These are phyloP conservation scores for Carex cristatella DNA, from an alignment of 176 grass and related monocot species.

Conservation along the genomic window DNA sequence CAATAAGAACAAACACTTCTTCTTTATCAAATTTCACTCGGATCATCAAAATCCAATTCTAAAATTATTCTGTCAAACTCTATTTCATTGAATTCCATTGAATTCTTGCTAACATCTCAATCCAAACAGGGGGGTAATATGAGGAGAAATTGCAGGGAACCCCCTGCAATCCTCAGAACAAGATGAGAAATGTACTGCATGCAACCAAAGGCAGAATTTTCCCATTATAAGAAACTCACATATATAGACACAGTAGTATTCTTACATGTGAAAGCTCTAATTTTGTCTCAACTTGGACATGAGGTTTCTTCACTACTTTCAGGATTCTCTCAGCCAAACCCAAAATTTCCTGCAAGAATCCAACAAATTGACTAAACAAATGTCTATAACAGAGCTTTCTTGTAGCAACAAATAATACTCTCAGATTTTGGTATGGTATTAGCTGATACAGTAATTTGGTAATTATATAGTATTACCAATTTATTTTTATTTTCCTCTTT, in stretches of 20 bases:
- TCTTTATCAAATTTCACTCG: too few relatives aligned
- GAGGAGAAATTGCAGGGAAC: background rate
- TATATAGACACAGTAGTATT: constrained; percentile 2
- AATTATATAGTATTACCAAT: background rate
- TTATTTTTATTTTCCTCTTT: background rate
- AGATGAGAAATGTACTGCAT: constrained; percentile 9
- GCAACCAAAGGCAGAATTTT: background rate
- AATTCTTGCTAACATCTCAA: too few relatives aligned
- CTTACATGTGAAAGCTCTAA: constrained; percentile 65
- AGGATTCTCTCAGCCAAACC: constrained; percentile 92
- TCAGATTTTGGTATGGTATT: background rate
- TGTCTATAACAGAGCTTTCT: constrained; percentile 8
- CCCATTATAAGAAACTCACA: background rate
- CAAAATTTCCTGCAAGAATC: constrained; percentile 72
- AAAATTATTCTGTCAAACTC: too few relatives aligned
- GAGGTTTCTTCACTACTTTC: constrained; percentile 52
- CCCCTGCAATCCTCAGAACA: constrained; percentile 4
- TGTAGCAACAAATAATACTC: background rate
- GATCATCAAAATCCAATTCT: too few relatives aligned
- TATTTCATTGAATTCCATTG: too few relatives aligned
- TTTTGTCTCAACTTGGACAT: constrained; percentile 43
- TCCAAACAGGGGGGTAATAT: too few relatives aligned
- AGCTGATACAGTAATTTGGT: background rate
- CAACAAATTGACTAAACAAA: background rate
- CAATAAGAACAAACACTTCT: too few relatives aligned